Base-by-base conservation (phyloP, 768 basidiomycete species). In the Kockovaella imperatae region DNA sequence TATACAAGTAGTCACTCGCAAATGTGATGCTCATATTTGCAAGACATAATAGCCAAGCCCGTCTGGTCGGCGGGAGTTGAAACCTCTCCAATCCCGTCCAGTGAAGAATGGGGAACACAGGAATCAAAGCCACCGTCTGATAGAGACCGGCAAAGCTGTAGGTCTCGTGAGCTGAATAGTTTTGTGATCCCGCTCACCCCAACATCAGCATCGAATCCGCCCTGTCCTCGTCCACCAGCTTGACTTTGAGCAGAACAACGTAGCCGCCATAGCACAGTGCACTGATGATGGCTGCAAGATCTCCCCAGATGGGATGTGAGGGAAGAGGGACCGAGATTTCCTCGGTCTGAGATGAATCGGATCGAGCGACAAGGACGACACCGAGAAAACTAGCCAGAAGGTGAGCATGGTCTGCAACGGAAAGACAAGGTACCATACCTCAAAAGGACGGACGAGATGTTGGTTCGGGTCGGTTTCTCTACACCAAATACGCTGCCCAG, bases 121-220 rank as follows among this genome's bases (percentile, higher is more conserved):
- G 87, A 81, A 86, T 85, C 50, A 79, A 79, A 14, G 75, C 68
- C 4, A 84, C 52, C 63, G 87, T 80, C 68, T 86, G 93, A 75
- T 86, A 87, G 13, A 88, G 73, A 8, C 90, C 88, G 23, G 93
- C 88, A 56, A 87, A 93, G 20, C 91, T 70, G 46, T 29, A 41
- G 26, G 29, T 30, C 17, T 14, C 6, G 14, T 10, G n/a, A n/a
- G 17, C 13, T 30, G 25, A 36, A 18, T 18, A 38, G 3, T 34
- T 30, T 11, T 42, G 8, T 15, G 43, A 35, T 21, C 29, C n/a
- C 3, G 57, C 67, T 48, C 42, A 70, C 68, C 68, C 91, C 61
- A 95, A 90, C 75, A 95, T 91, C 24, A 91, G 76, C 55, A 88
- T 85, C 89, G 91, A 90, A 67, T 91, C 82, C 57, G 90, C 79